A percentile compares a stretch with the other conserved stretches of the same genome.
These are phyloP conservation scores for Pseudevernia furfuracea DNA, from an alignment of 495 filamentous ascomycete species.

Conservation along the genomic window DNA sequence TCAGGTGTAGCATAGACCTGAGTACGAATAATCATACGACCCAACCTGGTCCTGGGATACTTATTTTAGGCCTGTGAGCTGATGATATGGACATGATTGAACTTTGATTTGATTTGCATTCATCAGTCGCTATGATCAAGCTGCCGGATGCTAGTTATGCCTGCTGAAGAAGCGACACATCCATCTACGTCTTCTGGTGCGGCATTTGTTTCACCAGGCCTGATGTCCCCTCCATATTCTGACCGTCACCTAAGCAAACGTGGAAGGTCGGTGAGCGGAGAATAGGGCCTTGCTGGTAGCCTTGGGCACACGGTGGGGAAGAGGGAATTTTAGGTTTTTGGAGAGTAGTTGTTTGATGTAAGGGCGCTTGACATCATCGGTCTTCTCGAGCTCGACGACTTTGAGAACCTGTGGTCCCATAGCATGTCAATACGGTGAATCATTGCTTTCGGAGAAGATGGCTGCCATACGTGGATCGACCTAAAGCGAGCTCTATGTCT, in stretches of 20 bases:
- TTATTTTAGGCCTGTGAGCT: background rate
- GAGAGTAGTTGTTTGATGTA: conserved; percentile 97
- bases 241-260: conserved; percentile 54
- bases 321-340: conserved; percentile 95
- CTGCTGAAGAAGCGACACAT: background rate
- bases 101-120: background rate
- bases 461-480: conserved; percentile 80
- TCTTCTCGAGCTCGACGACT: conserved; percentile 93
- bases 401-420: conserved; percentile 69
- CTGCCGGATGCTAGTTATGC: background rate
- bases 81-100: background rate
- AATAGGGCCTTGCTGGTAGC: conserved; percentile 77
- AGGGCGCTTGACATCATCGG: conserved; percentile 84
- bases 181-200: background rate
- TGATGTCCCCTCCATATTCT: background rate
- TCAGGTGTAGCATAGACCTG: background rate
- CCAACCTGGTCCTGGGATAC: background rate
- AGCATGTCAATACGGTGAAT: background rate
- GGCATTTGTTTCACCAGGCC: background rate
- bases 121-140: background rate
- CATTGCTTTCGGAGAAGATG: background rate
- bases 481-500: conserved; percentile 96
- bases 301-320: conserved; percentile 88
- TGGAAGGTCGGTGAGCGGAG: conserved; percentile 81
- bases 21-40: background rate